Base-by-base conservation (phyloP, 2,329 filamentous ascomycete species). In the Parascedosporium putredinis region DNA sequence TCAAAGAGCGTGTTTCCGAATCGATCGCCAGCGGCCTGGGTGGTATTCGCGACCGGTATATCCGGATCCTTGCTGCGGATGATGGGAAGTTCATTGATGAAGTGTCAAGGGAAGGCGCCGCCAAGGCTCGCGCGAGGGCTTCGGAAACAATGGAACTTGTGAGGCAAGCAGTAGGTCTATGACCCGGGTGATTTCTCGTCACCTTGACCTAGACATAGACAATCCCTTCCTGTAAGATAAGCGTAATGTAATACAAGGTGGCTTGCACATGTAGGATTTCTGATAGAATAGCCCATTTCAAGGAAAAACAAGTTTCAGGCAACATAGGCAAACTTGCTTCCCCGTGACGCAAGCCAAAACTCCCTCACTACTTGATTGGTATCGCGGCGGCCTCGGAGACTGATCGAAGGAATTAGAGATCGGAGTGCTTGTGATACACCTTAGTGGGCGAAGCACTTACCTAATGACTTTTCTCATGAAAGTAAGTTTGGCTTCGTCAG, bases 321-420 rank as follows among this genome's bases (percentile, higher is more conserved):
- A 45, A 69, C 74, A 63, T 83, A 83, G 7, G 78, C 69, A 62
- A 81, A 83, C 57, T 69, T 79, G 1, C 74, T 73, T 5, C 77
- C 77, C 53, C 84, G 71, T 53, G 81, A 83, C 2, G 74, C 71
- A n/a, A 86, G 65, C 81, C 83, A 89, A 59, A 88, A 88, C 25
- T 86, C 82, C 52, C 78, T 75, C 3, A 87, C 78, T 1, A 86
- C 71, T 50, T 81, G 74, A 54, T 83, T 86, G 3, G 84, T 87
- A 46, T 73, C 67, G 54, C 76, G 73, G 1, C 76, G 71, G 6
- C 85, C 84, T 34, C 85, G 72, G 29, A 87, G 67, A 59, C 79
- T 83, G 36, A 49, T n/a, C 14, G 14, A 29, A 25, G 5, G 10
- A n/a, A n/a, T n/a, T n/a, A n/a, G n/a, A n/a, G n/a, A n/a, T n/a